Evolutionary conservation across 331 rosid genomes (phyloP), one percentile per base, ranked within the genome.

Genomic region (Telfairia occidentalis): DNA sequence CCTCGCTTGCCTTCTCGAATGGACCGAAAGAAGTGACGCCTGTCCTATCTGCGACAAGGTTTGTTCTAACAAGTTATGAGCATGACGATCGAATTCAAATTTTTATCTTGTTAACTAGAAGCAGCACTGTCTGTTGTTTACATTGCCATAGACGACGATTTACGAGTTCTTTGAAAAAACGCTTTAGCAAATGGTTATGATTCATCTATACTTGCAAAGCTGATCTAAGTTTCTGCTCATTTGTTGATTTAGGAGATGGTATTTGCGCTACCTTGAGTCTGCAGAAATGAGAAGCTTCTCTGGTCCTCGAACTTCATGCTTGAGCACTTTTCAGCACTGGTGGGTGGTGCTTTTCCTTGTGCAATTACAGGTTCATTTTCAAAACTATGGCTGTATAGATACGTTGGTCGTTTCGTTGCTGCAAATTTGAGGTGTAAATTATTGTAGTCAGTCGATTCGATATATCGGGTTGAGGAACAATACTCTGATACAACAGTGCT

Each of bases 1-100:
- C 82, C 79, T 90, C 5, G 87, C 88, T 24, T 90, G 96, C 89
- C 84, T 92, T 85, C 96, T 92, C 64, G 92, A 92, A 81, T 92
- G 98, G 98, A 87, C 88, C 89, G 98, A 90, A 89, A 85, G 92
- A 87, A 92, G 98, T 71, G 92, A 87, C 60, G 78, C 88, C 11
- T 92, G 98, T 81, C 98, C 98, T 40, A 86, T 92, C 79, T 92
- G 98, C 42, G 92, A 92, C 80, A 83, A 87, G 91, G 91, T 87
- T 79, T 81, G 77, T 71, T 71, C 58, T 10, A 46, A 81, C 49
- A 42, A 71, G 38, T 75, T 18, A 45, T 43, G 10, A 19, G 10
- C 59, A 43, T 53, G 32, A 15, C 21, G 29, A 28, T 35, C 26
- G 5, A 13, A 43, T 54, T 40, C 10, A 32, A 53, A 9, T 74